Evolutionary conservation across 2,329 filamentous ascomycete species (phyloP).

Genomic region (Dendryphion nanum): DNA sequence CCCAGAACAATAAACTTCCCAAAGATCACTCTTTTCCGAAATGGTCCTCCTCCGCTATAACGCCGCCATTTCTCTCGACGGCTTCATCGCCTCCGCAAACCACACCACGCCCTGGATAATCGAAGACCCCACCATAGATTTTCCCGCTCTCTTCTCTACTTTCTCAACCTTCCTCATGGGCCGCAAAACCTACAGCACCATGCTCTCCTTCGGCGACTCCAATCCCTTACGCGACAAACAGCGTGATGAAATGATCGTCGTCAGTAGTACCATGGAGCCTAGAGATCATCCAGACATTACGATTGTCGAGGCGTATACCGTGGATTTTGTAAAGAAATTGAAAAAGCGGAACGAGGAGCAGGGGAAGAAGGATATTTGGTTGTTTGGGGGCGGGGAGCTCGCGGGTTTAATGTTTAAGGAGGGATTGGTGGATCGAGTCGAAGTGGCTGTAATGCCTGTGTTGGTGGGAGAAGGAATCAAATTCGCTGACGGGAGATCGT

Average conservation of each 20-base stretch:
- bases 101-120: slow-evolving; percentile 4
- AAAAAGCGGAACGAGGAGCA: neutral
- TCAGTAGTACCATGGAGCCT: slow-evolving; percentile 1
- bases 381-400: neutral
- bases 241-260: slow-evolving; percentile 1
- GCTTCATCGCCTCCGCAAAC: slow-evolving; percentile 6
- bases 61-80: slow-evolving; percentile 5
- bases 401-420: neutral
- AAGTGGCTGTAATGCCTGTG: slow-evolving; percentile 6
- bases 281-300: neutral
- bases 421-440: slow-evolving; percentile 5
- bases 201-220: slow-evolving; percentile 2
- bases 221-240: neutral
- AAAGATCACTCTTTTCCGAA: no score
- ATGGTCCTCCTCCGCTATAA: slow-evolving; percentile 6
- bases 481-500: slow-evolving; percentile 3
- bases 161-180: slow-evolving; percentile 8
- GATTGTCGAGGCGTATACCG: neutral
- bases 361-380: neutral
- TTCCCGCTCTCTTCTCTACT: slow-evolving; percentile 1
- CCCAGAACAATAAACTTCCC: no score
- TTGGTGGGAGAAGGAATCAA: slow-evolving; percentile 4
- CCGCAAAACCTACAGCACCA: slow-evolving; percentile 5
- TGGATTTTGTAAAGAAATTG: slow-evolving; percentile 1
- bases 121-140: slow-evolving; percentile 6